phyloP scores from a whole-genome alignment of 352 stramenopile genomes.

The Pythium utonaiense region DNA sequence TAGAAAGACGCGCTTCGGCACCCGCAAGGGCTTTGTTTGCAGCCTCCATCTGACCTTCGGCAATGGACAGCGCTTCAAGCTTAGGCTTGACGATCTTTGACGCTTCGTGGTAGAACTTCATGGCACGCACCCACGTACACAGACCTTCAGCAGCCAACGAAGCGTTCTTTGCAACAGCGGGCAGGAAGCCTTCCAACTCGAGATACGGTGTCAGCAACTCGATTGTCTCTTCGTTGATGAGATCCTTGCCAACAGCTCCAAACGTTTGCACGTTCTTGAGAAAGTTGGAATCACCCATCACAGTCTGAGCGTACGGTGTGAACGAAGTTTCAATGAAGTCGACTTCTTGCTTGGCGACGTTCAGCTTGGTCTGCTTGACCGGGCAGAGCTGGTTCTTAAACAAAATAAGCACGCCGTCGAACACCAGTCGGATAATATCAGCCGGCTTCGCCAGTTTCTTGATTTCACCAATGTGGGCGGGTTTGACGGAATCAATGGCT shows the following conservation, averaged over 20 bases:
- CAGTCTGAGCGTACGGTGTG: slow-evolving; percentile 91
- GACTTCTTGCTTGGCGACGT: slow-evolving; percentile 96
- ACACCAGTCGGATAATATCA: slow-evolving; percentile 98
- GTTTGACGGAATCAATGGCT: slow-evolving; percentile 97
- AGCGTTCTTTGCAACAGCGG: slow-evolving; percentile 95
- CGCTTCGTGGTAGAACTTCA: slow-evolving; percentile 99
- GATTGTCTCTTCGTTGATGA: slow-evolving; percentile 99
- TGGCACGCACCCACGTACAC: slow-evolving; percentile 96
- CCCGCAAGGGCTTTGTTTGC: slow-evolving; percentile 94
- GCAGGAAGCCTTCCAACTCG: slow-evolving; percentile 95
- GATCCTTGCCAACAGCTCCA: slow-evolving; percentile 93
- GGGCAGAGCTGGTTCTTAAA: slow-evolving; percentile 92
- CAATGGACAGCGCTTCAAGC: slow-evolving; percentile 95
- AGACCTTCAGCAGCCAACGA: slow-evolving; percentile 95
- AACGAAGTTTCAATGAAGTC: slow-evolving; percentile 97
- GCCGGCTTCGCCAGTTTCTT: slow-evolving; percentile 97
- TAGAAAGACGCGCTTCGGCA: slow-evolving; percentile 90
- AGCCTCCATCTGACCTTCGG: slow-evolving; percentile 96
- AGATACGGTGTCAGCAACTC: slow-evolving; percentile 97
- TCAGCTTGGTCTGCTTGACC: slow-evolving; percentile 93
- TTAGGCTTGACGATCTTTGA: slow-evolving; percentile 99
- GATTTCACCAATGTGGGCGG: slow-evolving; percentile 97
- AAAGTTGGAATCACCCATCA: slow-evolving; percentile 97
- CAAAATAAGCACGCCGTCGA: slow-evolving; percentile 97
- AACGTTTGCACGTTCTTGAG: slow-evolving; percentile 96